Percentiles rank a stretch among this genome's conserved stretches.
phyloP scores from a whole-genome alignment of 2,329 filamentous ascomycete species.

The Fusarium nodosum region DNA sequence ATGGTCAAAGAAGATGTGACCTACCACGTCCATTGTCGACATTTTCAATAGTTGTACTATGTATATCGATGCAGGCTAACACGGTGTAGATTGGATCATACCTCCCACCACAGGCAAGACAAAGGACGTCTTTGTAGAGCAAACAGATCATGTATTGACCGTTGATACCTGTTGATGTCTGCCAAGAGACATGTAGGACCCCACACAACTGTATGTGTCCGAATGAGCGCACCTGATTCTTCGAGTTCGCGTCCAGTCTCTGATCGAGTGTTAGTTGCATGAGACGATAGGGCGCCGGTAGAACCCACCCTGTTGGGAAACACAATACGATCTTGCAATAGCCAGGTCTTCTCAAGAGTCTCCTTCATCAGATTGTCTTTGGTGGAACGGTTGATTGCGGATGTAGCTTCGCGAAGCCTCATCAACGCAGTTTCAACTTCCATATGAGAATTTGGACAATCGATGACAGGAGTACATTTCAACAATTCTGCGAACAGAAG shows the following conservation, averaged over 20 bases:
- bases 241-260: constrained; percentile 67
- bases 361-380: constrained; percentile 78
- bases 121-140: constrained; percentile 83
- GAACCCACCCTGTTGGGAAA: constrained; percentile 77
- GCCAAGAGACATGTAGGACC: constrained; percentile 85
- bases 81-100: constrained; percentile 78
- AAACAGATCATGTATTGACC: constrained; percentile 89
- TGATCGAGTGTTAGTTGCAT: constrained; percentile 43
- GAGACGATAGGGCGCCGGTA: not conserved
- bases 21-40: constrained; percentile 81
- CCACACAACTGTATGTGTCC: constrained; percentile 87
- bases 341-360: constrained; percentile 84
- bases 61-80: constrained; percentile 79
- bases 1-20: constrained; percentile 26
- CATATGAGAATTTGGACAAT: constrained; percentile 86
- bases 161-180: constrained; percentile 74
- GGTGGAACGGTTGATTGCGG: constrained; percentile 86
- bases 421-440: constrained; percentile 81
- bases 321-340: constrained; percentile 83
- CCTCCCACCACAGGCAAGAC: constrained; percentile 78
- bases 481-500: constrained; percentile 87
- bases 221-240: constrained; percentile 79
- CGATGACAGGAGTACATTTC: constrained; percentile 84
- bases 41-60: constrained; percentile 75
- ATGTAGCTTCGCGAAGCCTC: constrained; percentile 79